Conservation (phyloP, 2,329 filamentous ascomycete genomes). For the Neonectria coccinea region DNA sequence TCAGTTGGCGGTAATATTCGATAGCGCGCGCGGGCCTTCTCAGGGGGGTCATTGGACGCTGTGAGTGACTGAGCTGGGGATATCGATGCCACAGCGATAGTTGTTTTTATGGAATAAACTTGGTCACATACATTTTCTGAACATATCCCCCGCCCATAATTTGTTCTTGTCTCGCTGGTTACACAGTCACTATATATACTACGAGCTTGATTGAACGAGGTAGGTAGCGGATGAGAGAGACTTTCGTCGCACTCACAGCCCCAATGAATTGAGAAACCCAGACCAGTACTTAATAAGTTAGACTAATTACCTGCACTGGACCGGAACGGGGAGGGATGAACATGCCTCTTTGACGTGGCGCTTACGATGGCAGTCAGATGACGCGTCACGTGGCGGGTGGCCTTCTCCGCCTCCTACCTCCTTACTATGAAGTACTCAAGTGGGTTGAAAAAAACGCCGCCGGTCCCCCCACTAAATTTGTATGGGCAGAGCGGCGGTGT, state of each 20-base stretch:
- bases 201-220: background rate
- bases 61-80: too few species aligned
- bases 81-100: background rate
- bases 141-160: too few species aligned
- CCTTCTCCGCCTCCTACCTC: background rate
- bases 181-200: background rate
- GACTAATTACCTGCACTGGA: background rate
- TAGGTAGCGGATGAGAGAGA: background rate
- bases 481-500: too few species aligned
- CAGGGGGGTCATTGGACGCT: background rate
- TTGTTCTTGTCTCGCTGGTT: too few species aligned
- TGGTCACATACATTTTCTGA: background rate
- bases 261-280: too few species aligned
- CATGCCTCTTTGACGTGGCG: background rate
- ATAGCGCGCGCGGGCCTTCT: background rate
- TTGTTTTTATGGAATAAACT: conserved; percentile 7
- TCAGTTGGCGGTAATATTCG: background rate
- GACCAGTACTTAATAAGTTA: too few species aligned
- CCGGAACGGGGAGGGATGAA: background rate
- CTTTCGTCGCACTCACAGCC: too few species aligned
- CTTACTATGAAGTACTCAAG: too few species aligned
- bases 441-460: too few species aligned
- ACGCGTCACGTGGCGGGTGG: conserved; percentile 4
- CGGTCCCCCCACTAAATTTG: too few species aligned
- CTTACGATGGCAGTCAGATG: background rate